phyloP scores from a whole-genome alignment of 768 basidiomycete species.

The Coprinopsis sp. region DNA sequence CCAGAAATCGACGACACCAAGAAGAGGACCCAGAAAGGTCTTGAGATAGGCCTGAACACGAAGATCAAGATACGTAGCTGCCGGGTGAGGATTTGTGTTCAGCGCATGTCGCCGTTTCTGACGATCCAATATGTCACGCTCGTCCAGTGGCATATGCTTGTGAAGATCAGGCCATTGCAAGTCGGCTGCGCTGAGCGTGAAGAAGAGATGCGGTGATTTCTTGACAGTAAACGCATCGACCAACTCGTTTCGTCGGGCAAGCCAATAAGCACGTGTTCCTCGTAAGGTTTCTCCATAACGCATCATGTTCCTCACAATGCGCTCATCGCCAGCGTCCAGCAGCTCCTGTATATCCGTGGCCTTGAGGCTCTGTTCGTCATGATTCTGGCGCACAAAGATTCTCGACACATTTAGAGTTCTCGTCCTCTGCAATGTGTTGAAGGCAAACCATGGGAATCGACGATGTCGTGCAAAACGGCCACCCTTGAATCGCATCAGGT shows the following conservation, averaged over 20 bases:
- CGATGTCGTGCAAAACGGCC: conserved; percentile 20
- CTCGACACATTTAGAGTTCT: conserved; percentile 7
- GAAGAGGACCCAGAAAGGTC: conserved; percentile 7
- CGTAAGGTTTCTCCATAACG: conserved; percentile 15
- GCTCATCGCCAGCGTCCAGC: conserved; percentile 13
- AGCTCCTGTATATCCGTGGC: conserved; percentile 15
- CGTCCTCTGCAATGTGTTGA: conserved; percentile 11
- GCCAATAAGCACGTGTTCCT: conserved; percentile 22
- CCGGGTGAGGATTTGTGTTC: conserved; percentile 22
- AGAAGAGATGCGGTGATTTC: conserved; percentile 21
- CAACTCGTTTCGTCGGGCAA: conserved; percentile 14
- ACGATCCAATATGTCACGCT: conserved; percentile 6
- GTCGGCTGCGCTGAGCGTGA: conserved; percentile 24
- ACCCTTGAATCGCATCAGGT: conserved; percentile 15
- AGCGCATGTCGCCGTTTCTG: conserved; percentile 11
- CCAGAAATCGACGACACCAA: not conserved
- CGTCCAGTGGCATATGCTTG: conserved; percentile 21
- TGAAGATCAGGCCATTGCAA: conserved; percentile 29
- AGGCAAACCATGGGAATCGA: conserved; percentile 17
- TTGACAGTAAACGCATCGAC: conserved; percentile 11
- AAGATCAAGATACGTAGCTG: conserved; percentile 16
- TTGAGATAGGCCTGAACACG: conserved; percentile 16
- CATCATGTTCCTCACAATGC: conserved; percentile 14
- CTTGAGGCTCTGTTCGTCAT: conserved; percentile 11
- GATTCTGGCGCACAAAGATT: conserved; percentile 14